A percentile compares a stretch with the other conserved stretches of the same genome.
Evolutionary conservation across 345 rosid species (phyloP).

Genomic region (Iberis pinnata): DNA sequence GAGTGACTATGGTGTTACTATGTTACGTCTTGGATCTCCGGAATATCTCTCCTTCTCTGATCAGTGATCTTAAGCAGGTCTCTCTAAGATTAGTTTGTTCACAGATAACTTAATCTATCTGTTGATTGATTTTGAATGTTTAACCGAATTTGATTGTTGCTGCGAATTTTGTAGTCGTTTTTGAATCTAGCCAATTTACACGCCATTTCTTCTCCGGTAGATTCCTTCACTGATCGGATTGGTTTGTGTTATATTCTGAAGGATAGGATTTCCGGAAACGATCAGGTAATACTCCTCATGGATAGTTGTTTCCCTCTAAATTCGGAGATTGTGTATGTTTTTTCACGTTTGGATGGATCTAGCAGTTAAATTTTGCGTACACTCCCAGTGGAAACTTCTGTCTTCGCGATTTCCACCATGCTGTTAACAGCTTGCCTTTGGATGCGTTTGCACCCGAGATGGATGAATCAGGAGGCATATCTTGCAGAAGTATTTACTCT

Average conservation of each 20-base stretch:
- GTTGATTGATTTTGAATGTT: constrained; percentile 17
- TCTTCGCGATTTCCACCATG: constrained; percentile 73
- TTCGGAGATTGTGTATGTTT: constrained; percentile 11
- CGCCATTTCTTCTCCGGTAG: constrained; percentile 42
- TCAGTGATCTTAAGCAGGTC: constrained; percentile 66
- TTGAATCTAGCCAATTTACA: constrained; percentile 65
- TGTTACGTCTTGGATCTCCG: constrained; percentile 75
- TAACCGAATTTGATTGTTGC: not conserved
- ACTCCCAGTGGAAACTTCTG: constrained; percentile 53
- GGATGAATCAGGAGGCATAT: constrained; percentile 40
- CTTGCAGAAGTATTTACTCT: constrained; percentile 34
- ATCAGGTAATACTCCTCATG: constrained; percentile 39
- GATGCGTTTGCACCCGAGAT: constrained; percentile 57
- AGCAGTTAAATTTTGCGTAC: constrained; percentile 61
- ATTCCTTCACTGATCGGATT: constrained; percentile 47
- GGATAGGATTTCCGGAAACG: constrained; percentile 42
- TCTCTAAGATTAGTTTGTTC: not conserved
- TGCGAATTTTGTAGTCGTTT: constrained; percentile 48
- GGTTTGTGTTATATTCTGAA: constrained; percentile 56
- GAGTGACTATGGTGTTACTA: constrained; percentile 49
- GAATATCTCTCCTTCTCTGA: constrained; percentile 48
- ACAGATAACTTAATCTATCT: constrained; percentile 7
- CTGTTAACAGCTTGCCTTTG: constrained; percentile 57
- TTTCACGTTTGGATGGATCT: constrained; percentile 7
- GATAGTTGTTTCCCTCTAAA: not conserved